Conservation (phyloP, 192 early-diverging fungal species). For the Coemansia umbellata region DNA sequence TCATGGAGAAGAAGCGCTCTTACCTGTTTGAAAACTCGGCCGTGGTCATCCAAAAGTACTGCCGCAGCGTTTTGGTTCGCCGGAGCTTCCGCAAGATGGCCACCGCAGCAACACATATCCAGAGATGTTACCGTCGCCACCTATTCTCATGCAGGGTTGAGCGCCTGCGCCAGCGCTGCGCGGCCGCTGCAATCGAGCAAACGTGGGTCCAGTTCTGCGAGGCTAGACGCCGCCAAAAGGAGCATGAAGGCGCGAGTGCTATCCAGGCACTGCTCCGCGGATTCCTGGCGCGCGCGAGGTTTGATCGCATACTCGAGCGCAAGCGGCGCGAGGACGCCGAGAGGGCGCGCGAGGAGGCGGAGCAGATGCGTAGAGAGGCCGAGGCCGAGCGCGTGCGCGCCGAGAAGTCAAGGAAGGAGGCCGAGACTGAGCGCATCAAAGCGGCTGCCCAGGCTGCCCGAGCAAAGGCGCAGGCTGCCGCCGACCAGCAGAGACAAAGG, state of each 20-base stretch:
- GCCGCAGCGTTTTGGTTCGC: constrained; percentile 62
- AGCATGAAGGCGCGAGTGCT: background rate
- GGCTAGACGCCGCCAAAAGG: background rate
- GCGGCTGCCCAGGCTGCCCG: constrained; percentile 24
- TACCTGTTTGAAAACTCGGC: constrained; percentile 75
- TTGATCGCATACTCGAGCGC: constrained; percentile 6
- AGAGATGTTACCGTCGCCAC: constrained; percentile 27
- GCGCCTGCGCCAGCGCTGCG: constrained; percentile 4
- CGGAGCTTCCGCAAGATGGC: constrained; percentile 52
- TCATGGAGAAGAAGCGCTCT: constrained; percentile 82
- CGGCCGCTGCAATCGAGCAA: constrained; percentile 33
- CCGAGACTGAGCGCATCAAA: constrained; percentile 10
- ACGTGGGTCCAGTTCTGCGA: constrained; percentile 5
- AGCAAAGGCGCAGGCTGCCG: constrained; percentile 13
- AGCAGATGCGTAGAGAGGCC: background rate
- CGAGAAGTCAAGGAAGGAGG: constrained; percentile 18
- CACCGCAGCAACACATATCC: constrained; percentile 24
- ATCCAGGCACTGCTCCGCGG: constrained; percentile 19
- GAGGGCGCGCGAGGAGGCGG: constrained; percentile 2
- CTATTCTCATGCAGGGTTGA: constrained; percentile 9
- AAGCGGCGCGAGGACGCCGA: constrained; percentile 4
- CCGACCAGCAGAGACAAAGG: background rate
- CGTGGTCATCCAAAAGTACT: constrained; percentile 70
- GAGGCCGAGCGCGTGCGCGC: constrained; percentile 23
- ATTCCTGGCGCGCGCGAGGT: constrained; percentile 1